Conservation (phyloP, 2,329 filamentous ascomycete species). For the Trichoderma cornu-damae region DNA sequence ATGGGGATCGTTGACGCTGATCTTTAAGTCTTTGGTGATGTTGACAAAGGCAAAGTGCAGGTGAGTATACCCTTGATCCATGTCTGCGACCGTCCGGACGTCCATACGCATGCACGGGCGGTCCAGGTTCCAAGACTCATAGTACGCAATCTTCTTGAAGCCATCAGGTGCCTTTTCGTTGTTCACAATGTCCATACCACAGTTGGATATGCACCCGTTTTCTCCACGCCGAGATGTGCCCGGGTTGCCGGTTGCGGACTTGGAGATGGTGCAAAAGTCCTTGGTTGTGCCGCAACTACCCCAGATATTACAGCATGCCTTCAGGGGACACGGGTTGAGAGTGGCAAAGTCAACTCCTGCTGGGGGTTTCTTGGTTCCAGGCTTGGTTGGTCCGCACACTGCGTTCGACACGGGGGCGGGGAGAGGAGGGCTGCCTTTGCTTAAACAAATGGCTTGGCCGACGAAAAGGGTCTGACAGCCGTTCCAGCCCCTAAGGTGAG, state of each 20-base stretch:
- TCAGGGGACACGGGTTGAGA: slow-evolving; percentile 30
- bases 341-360: slow-evolving; percentile 17
- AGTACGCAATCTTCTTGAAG: slow-evolving; percentile 23
- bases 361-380: slow-evolving; percentile 22
- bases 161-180: neutral
- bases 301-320: slow-evolving; percentile 33
- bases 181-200: slow-evolving; percentile 22
- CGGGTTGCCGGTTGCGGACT: neutral
- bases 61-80: slow-evolving; percentile 22
- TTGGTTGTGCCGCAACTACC: slow-evolving; percentile 38
- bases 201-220: slow-evolving; percentile 24
- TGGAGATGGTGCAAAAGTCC: slow-evolving; percentile 33
- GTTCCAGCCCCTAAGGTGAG: slow-evolving; percentile 24
- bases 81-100: slow-evolving; percentile 10
- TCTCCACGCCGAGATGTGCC: neutral
- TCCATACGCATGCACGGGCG: slow-evolving; percentile 15
- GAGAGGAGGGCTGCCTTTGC: slow-evolving; percentile 23
- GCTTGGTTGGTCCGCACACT: slow-evolving; percentile 24
- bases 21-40: slow-evolving; percentile 23
- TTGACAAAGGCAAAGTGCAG: slow-evolving; percentile 30
- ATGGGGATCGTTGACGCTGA: slow-evolving; percentile 22
- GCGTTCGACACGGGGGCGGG: slow-evolving; percentile 22
- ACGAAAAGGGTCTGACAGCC: slow-evolving; percentile 20
- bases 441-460: slow-evolving; percentile 23
- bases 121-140: slow-evolving; percentile 16